Conservation (phyloP, 768 basidiomycete genomes). For the Russula sp. region DNA sequence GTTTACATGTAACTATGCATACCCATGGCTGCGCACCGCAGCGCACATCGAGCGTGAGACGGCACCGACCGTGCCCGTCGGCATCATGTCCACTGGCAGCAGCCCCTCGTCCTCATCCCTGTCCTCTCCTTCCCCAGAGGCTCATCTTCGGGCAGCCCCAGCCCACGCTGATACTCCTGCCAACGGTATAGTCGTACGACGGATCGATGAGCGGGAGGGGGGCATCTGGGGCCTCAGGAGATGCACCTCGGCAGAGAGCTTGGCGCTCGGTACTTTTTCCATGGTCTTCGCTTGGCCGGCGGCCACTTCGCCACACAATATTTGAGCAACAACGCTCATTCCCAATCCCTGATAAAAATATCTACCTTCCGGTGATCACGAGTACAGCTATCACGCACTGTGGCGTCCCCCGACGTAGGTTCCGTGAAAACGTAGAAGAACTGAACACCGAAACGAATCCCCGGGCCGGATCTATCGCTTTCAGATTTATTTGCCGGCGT, state of each 20-base stretch:
- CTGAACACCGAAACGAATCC: no score
- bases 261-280: no score
- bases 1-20: no score
- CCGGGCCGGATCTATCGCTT: no score
- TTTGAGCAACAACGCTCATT: neutral
- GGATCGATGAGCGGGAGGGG: conserved; percentile 54
- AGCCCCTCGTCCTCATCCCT: conserved; percentile 25
- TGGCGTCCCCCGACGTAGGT: no score
- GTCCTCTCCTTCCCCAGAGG: conserved; percentile 33
- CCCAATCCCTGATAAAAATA: neutral
- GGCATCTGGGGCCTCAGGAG: no score
- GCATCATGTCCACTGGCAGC: conserved; percentile 56
- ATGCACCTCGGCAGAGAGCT: no score
- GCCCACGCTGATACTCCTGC: conserved; percentile 67
- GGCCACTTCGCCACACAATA: no score
- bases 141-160: conserved; percentile 68
- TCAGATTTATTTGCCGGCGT: no score
- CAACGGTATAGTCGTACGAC: conserved; percentile 82
- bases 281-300: no score
- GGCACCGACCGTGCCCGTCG: conserved; percentile 82
- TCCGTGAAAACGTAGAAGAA: no score
- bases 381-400: neutral
- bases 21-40: conserved; percentile 35
- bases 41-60: conserved; percentile 62
- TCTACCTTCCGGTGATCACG: neutral